phyloP scores from a whole-genome alignment of 306 rosid genomes.

The Lagenaria siceraria region DNA sequence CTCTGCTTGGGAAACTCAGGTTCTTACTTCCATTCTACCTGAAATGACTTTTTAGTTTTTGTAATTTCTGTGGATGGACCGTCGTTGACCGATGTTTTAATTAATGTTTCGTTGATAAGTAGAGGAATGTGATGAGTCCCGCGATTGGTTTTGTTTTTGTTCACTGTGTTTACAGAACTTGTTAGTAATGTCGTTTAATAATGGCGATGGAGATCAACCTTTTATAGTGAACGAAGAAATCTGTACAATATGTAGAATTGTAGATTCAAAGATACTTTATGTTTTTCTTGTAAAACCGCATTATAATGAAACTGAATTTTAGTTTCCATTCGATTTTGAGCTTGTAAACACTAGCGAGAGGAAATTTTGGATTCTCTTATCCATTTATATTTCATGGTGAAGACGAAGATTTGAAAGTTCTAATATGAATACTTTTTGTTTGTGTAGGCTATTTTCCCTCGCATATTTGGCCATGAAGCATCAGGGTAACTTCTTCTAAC shows the following conservation, averaged over 20 bases:
- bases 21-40: constrained; percentile 2
- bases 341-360: neutral
- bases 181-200: neutral
- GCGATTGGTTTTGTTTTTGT: neutral
- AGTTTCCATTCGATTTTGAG: neutral
- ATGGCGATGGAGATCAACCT: neutral
- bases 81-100: neutral
- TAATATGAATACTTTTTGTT: constrained; percentile 12
- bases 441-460: constrained; percentile 87
- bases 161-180: neutral
- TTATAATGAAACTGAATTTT: neutral
- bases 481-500: constrained; percentile 48
- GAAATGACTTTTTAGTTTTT: neutral
- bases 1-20: constrained; percentile 87
- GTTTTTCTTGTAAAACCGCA: neutral
- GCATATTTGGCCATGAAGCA: constrained; percentile 95
- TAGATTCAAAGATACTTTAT: neutral
- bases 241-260: neutral
- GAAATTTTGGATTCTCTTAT: neutral
- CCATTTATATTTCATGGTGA: neutral
- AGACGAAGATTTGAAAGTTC: neutral
- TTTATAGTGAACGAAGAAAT: neutral
- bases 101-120: neutral
- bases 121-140: neutral
- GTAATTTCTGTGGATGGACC: neutral